These are phyloP conservation scores for Cinchona pubescens DNA, from an alignment of 257 asterid species.

Conservation along the genomic window DNA sequence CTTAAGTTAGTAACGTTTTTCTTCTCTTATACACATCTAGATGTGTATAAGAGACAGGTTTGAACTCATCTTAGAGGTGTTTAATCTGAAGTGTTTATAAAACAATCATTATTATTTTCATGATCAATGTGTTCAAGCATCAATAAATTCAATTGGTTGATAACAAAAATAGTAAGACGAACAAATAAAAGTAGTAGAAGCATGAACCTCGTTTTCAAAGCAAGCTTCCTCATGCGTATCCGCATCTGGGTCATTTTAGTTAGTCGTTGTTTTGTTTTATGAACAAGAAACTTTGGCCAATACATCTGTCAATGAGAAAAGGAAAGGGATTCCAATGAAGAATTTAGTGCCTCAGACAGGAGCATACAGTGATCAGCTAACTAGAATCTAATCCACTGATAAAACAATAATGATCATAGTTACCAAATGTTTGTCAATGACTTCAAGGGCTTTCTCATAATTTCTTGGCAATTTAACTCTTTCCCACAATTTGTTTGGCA, in stretches of 20 bases:
- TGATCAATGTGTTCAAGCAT: not conserved
- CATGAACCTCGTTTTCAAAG: conserved; percentile 78
- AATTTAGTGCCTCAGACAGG: conserved; percentile 10
- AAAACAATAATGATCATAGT: conserved; percentile 7
- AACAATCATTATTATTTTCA: not conserved
- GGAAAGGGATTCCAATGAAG: not conserved
- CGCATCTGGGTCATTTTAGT: conserved; percentile 99
- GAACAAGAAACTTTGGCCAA: conserved; percentile 92
- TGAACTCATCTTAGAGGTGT: too few relatives aligned
- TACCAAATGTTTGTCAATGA: conserved; percentile 96
- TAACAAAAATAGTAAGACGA: conserved; percentile 15
- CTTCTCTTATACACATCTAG: not conserved
- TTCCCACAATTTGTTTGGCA: conserved; percentile 97
- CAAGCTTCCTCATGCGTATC: conserved; percentile 95
- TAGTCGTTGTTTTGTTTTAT: conserved; percentile 86
- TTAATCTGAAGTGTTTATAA: not conserved
- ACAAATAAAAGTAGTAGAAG: conserved; percentile 12
- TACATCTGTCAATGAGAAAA: conserved; percentile 45
- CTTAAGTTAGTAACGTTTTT: not conserved
- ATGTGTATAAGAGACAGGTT: too few relatives aligned
- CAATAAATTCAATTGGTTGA: not conserved
- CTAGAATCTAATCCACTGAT: conserved; percentile 15
- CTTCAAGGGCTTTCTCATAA: conserved; percentile 84
- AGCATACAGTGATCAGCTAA: not conserved
- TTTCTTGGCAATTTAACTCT: conserved; percentile 89